These are phyloP conservation scores for Aspergillus baeticus DNA, from an alignment of 495 filamentous ascomycete genomes.

Conservation along the genomic window DNA sequence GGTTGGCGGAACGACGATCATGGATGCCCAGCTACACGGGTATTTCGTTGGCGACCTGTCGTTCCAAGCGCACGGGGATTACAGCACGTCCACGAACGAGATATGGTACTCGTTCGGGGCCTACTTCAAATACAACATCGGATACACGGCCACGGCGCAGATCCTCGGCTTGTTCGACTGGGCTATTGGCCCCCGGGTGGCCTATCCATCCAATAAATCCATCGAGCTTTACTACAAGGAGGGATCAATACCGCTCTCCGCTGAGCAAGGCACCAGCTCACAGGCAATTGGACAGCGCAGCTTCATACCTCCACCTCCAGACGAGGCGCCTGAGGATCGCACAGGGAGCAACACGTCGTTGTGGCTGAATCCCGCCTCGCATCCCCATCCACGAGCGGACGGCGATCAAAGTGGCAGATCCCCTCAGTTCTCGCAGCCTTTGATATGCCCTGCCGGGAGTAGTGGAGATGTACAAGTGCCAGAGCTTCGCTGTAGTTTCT, in stretches of 20 bases:
- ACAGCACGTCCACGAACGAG: neutral
- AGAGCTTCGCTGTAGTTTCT: too few relatives aligned
- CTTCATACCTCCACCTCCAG: too few relatives aligned
- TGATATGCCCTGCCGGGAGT: too few relatives aligned
- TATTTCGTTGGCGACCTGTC: constrained; percentile 18
- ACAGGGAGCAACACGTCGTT: too few relatives aligned
- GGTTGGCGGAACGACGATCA: constrained; percentile 16
- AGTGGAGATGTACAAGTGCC: too few relatives aligned
- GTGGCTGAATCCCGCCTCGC: too few relatives aligned
- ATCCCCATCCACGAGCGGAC: too few relatives aligned
- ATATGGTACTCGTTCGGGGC: constrained; percentile 17
- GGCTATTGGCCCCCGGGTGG: constrained; percentile 13
- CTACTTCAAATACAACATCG: constrained; percentile 26
- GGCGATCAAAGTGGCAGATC: too few relatives aligned
- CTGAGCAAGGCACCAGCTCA: too few relatives aligned
- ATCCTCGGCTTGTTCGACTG: constrained; percentile 20
- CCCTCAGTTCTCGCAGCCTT: too few relatives aligned
- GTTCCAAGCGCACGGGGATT: constrained; percentile 20
- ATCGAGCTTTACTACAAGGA: constrained; percentile 9
- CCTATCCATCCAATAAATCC: constrained; percentile 7
- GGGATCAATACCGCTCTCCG: constrained; percentile 3
- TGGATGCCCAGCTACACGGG: constrained; percentile 24
- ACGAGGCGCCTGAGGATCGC: too few relatives aligned
- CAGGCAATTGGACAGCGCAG: too few relatives aligned
- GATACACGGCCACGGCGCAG: constrained; percentile 22